Base-by-base conservation (phyloP, 441 rosid genomes). In the Flueggea neowawraea region DNA sequence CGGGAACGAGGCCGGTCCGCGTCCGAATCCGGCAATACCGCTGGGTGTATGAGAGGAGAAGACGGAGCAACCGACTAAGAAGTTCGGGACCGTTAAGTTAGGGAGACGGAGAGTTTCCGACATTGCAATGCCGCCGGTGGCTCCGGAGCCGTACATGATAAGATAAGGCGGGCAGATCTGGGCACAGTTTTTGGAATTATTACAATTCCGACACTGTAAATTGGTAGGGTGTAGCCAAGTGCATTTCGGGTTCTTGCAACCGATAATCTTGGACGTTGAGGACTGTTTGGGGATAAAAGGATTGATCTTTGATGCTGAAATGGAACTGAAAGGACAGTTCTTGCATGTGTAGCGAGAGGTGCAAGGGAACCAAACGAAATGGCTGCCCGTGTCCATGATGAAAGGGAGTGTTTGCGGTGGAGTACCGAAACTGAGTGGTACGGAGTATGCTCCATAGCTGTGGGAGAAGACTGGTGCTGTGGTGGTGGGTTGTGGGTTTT, bases 321-420 rank as follows among this genome's bases (percentile, higher is more conserved):
- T 15, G 36, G 69, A 55, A 64, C 28, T 22, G 28, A 56, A 71
- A 12, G 75, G 52, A 53, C 81, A 78, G 59, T 68, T 65, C 28
- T 69, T 70, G 75, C 87, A 85, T 53, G 61, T 75, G 65, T 79
- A 82, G 68, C 62, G 78, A 31, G 47, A 60, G 51, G 88, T 73
- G 71, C 83, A 82, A 6, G 88, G 86, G 64, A 79, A 81, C 88
- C 84, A 82, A 58, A 82, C 86, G 39, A 82, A 60, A 72, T 73
- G 68, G 60, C 88, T 85, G 60, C 86, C 88, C 2, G 86, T 85
- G 64, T 85, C 88, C 78, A 85, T 62, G 74, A 80, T 57, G 49
- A 82, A 80, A 16, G 82, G 65, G 65, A 75, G 65, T 52, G 73
- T 62, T 52, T 77, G 86, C 31, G 84, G 84, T 12, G 88, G 86